These are phyloP conservation scores for Acanthochlamys bracteata DNA, from an alignment of 106 monocot species.

Conservation along the genomic window DNA sequence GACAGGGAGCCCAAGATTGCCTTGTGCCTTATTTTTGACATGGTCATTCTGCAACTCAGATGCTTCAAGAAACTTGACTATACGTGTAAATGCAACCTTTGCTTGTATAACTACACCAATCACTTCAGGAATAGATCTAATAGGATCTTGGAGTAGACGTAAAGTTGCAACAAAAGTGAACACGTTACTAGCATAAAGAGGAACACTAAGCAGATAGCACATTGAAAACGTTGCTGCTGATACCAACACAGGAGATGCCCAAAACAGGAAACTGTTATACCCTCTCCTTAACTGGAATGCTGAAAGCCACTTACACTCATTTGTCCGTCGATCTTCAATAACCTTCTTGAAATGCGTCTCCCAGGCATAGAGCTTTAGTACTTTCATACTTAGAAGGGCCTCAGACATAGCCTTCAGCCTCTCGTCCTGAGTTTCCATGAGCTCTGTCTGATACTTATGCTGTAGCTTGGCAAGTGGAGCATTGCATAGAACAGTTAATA, in stretches of 20 bases:
- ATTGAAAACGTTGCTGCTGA: conserved; percentile 76
- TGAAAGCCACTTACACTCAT: conserved; percentile 70
- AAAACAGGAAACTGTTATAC: conserved; percentile 68
- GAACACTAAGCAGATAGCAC: conserved; percentile 47
- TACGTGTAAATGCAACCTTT: conserved; percentile 66
- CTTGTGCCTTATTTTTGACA: conserved; percentile 14
- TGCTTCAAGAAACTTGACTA: conserved; percentile 71
- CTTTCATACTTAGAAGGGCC: conserved; percentile 82
- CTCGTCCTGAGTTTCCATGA: conserved; percentile 81
- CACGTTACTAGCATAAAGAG: conserved; percentile 63
- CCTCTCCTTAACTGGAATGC: conserved; percentile 62
- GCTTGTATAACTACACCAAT: conserved; percentile 74
- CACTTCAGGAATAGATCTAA: conserved; percentile 70
- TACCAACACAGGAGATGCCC: conserved; percentile 78
- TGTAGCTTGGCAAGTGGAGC: conserved; percentile 66
- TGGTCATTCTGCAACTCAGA: conserved; percentile 44
- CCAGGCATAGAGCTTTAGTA: conserved; percentile 98
- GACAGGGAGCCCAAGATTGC: conserved; percentile 14
- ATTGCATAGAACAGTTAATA: conserved; percentile 60
- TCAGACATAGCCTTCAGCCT: conserved; percentile 88
- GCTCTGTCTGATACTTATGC: conserved; percentile 69
- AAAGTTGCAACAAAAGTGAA: conserved; percentile 90
- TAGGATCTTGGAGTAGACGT: conserved; percentile 77
- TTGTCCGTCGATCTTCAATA: conserved; percentile 42
- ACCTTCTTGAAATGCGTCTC: conserved; percentile 62